Percentiles rank a stretch among this genome's conserved stretches.
phyloP scores from a whole-genome alignment of 2,329 filamentous ascomycete species.

The Fusarium nanum region DNA sequence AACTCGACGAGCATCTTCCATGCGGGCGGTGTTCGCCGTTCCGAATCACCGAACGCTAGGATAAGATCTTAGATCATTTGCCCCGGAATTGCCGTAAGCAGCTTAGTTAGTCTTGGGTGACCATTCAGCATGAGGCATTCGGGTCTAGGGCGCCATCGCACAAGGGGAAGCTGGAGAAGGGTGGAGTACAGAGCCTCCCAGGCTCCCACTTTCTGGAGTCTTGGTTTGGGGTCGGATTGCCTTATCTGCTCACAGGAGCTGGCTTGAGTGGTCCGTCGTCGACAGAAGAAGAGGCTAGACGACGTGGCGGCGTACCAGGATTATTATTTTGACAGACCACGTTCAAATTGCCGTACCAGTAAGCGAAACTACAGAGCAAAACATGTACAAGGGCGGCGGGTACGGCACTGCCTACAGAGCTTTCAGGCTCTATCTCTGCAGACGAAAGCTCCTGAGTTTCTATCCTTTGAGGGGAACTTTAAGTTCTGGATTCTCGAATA shows the following conservation, averaged over 20 bases:
- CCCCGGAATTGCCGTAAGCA: slow-evolving; percentile 49
- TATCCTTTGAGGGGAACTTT: slow-evolving; percentile 24
- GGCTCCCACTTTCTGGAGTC: slow-evolving; percentile 39
- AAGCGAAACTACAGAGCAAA: slow-evolving; percentile 11
- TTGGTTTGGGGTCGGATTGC: slow-evolving; percentile 31
- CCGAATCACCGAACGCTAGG: slow-evolving; percentile 49
- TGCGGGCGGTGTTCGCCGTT: slow-evolving; percentile 47
- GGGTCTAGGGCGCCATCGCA: slow-evolving; percentile 43
- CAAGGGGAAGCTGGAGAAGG: slow-evolving; percentile 48
- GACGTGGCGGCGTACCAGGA: slow-evolving; percentile 38
- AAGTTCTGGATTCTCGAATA: slow-evolving; percentile 20
- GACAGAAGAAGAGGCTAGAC: slow-evolving; percentile 6
- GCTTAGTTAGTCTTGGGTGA: slow-evolving; percentile 39
- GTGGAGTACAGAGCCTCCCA: slow-evolving; percentile 47
- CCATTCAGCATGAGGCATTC: slow-evolving; percentile 36
- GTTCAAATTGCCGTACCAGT: slow-evolving; percentile 3
- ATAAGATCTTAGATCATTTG: slow-evolving; percentile 51
- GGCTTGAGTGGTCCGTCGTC: slow-evolving; percentile 22
- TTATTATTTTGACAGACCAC: slow-evolving; percentile 15
- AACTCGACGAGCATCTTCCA: slow-evolving; percentile 29
- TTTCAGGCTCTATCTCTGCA: slow-evolving; percentile 18
- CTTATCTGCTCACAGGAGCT: slow-evolving; percentile 42
- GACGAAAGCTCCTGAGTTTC: slow-evolving; percentile 19
- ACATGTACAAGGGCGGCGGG: slow-evolving; percentile 6
- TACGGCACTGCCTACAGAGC: slow-evolving; percentile 10